A percentile compares a stretch with the other conserved stretches of the same genome.
These are phyloP conservation scores for Osmanthus fragrans DNA, from an alignment of 257 asterid species.

Conservation along the genomic window DNA sequence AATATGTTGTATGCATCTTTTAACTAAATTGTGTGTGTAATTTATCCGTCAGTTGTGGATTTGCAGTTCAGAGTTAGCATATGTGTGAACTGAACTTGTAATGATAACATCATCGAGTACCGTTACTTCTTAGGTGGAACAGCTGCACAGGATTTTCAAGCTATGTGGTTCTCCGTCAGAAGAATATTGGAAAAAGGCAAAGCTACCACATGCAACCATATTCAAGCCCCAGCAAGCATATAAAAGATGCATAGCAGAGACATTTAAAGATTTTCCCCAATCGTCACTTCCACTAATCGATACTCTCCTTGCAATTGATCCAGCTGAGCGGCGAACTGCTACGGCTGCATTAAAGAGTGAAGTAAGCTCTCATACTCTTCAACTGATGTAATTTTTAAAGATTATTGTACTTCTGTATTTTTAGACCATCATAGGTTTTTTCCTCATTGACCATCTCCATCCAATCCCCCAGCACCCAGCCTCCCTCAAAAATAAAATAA, in stretches of 20 bases:
- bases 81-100: background rate
- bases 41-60: background rate
- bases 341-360: slow-evolving; percentile 76
- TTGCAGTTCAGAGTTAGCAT: slow-evolving; percentile 4
- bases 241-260: slow-evolving; percentile 71
- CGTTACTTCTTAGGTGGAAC: slow-evolving; percentile 64
- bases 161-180: slow-evolving; percentile 93
- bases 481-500: no score
- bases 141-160: slow-evolving; percentile 84
- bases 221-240: slow-evolving; percentile 92
- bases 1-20: background rate
- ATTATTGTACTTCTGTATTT: no score
- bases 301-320: slow-evolving; percentile 83
- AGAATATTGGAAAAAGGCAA: slow-evolving; percentile 88
- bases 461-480: no score
- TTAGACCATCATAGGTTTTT: no score
- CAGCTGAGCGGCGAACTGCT: slow-evolving; percentile 83
- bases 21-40: background rate
- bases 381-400: background rate
- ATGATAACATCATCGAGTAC: slow-evolving; percentile 24
- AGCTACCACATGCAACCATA: slow-evolving; percentile 87
- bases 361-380: slow-evolving; percentile 41
- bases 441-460: no score
- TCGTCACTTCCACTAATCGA: slow-evolving; percentile 75
- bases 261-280: slow-evolving; percentile 77